Evolutionary conservation across 441 rosid genomes (phyloP), one percentile per base, ranked within the genome.

Genomic region (Flueggea neowawraea): DNA sequence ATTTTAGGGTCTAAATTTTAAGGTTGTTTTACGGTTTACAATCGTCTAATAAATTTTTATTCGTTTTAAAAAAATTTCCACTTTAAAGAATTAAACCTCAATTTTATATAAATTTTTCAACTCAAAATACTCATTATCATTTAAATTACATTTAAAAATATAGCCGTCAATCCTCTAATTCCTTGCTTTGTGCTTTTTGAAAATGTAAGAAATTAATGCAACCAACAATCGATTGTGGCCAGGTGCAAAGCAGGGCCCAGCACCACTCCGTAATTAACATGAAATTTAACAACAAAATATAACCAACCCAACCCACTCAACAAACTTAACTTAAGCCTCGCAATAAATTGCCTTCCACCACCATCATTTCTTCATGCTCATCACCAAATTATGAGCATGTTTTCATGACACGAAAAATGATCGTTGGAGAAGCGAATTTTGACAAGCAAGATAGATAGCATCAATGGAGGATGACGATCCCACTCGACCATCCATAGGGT

Each of bases 401-500:
- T 12, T 14, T 6, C 22, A 11, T 31, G 33, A 55, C 12, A 22
- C 3, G 4, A 16, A 5, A 3, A 9, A 3, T 13, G 28, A 10
- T 52, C 55, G 11, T 10, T 16, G 4, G 31, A 15, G 5, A 8
- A 12, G 32, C 17, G 13, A 16, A 54, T 31, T 31, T 15, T 16
- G 10, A 7, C 4, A 32, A 13, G 16, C 28, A 28, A 45, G 0
- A 6, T 17, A 10, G 0, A 6, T 17, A 10, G 36, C 33, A 33
- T 14, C 41, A 36, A 70, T 74, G 82, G 73, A 54, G 63, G 68
- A 53, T 10, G 78, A 70, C 55, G 74, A 69, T 10, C 8, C 73
- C 28, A 57, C 17, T 11, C 67, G 74, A 45, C 72, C 73, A 49
- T 55, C 75, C n/a, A 33, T 84, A 31, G 70, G 75, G 11, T 81